Evolutionary conservation across 1,284 basidiomycete species (phyloP), one percentile per base, ranked within the genome.

Genomic region (Abortiporus biennis): DNA sequence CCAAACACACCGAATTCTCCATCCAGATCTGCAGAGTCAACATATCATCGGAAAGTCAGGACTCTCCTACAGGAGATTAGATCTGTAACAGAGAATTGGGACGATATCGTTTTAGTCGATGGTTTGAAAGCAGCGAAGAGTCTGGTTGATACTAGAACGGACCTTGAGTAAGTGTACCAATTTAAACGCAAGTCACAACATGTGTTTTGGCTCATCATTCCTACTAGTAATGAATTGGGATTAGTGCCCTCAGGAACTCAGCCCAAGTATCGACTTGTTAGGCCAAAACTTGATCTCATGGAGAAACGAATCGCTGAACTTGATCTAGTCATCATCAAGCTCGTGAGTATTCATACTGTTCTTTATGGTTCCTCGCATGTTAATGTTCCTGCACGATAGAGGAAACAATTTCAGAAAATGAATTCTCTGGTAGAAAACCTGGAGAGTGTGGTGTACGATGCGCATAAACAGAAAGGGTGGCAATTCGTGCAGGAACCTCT

Each of bases 81-180:
- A 3, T 58, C 67, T 11, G 68, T 75, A 23, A 63, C 78, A 6
- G 67, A 77, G 45, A 83, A 76, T 39, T 90, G 86, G 87, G 82
- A 89, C 48, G 78, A 86, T 48, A 67, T 89, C 38, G 76, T 88
- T 1, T 67, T 82, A 12, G 55, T 79, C n/a, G 85, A 90, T 52
- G 87, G 87, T 2, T 59, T 86, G 19, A 83, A 76, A 51, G 74
- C 81, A 3, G 74, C 72, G 4, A 77, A 70, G 46, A 72, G 64
- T 42, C 65, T 88, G 22, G 71, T 85, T 4, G 85, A 90, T 54
- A 63, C 80, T 12, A 68, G 86, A 37, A 90, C 86, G 19, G 85
- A 88, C 50, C 67, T 90, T 36, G 80, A 86, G 86, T 90, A 62
- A 50, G 80, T 69, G 33, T 9, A 34, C 24, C 6, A 9, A 19